Evolutionary conservation across 2,329 filamentous ascomycete genomes (phyloP).

Genomic region (Amauroascus verrucosus): DNA sequence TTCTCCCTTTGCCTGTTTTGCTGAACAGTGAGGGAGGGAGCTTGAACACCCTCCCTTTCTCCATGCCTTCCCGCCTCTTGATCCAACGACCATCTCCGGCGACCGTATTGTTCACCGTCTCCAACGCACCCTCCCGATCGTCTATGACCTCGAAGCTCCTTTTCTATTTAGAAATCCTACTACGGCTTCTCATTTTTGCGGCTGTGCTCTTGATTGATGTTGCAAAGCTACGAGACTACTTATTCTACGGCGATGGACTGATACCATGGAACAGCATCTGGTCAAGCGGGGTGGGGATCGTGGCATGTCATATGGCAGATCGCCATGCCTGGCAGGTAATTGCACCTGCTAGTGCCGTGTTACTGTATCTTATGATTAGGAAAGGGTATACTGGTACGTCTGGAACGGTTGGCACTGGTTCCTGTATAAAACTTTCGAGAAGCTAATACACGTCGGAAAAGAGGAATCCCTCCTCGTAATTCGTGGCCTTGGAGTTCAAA

Average conservation of each 20-base stretch:
- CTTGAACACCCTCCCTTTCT: neutral
- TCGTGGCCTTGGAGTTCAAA: conserved; percentile 83
- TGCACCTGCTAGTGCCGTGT: conserved; percentile 28
- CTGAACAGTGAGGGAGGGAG: neutral
- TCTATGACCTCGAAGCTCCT: conserved; percentile 39
- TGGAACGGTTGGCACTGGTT: conserved; percentile 14
- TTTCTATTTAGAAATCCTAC: conserved; percentile 36
- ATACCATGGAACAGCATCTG: conserved; percentile 27
- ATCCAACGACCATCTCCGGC: conserved; percentile 59
- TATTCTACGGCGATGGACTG: conserved; percentile 23
- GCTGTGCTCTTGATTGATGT: conserved; percentile 31
- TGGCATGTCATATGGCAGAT: conserved; percentile 30
- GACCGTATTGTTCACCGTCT: conserved; percentile 86
- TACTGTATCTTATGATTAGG: conserved; percentile 38
- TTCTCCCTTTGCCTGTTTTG: neutral
- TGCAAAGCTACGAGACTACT: conserved; percentile 25
- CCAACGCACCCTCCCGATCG: conserved; percentile 54
- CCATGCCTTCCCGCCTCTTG: conserved; percentile 50
- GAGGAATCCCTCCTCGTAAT: conserved; percentile 84
- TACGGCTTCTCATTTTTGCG: conserved; percentile 37
- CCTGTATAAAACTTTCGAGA: conserved; percentile 36
- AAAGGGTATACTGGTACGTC: conserved; percentile 43
- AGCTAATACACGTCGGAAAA: conserved; percentile 40
- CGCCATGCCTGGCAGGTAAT: conserved; percentile 36
- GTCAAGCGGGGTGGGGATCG: conserved; percentile 25